Evolutionary conservation across 371 early-diverging fungal genomes (phyloP), one percentile per base, ranked within the genome.

Genomic region (Mortierella sp.): DNA sequence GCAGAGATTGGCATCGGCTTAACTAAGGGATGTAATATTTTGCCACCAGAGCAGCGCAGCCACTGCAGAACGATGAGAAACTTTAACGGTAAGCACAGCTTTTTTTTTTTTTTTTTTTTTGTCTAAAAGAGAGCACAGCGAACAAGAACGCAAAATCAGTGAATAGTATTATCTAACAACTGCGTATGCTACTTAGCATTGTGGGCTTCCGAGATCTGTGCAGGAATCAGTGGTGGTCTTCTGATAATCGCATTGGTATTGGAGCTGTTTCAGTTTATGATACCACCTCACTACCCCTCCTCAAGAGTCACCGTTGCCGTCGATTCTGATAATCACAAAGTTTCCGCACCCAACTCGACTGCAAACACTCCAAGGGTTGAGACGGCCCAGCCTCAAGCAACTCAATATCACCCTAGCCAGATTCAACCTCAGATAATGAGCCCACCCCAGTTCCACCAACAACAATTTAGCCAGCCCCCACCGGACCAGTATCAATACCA

Each of bases 1-100:
- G 80, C 50, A 1, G 74, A 79, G 58, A 74, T 79, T 50, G 76
- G 80, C 19, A 55, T 79, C 28, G 80, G 80, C 0, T 28, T 79
- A 55, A 74, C 70, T 69, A 79, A 70, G 19, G 74, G 65, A 1
- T 79, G 80, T 24, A 67, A 57, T 9, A 32, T 55, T 11, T 22
- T 70, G 22, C 50, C 70, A 15, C 64, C 48, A 2, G 63, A 65
- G 0, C 15, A 48, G 19, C 38, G 32, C 8, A 11, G 55, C 43
- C 19, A n/a, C 24, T 79, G 80, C 24, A 69, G 68, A 15, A 43
- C 45, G 4, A 63, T 19, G 2, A 67, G 36, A 21, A 67, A 63
- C 24, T 79, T 74, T 15, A 70, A 53, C 7, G 67, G 78, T 73
- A 78, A 40, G 38, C 1, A 10, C 43, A 15, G 8, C 53, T 7